Base-by-base conservation (phyloP, 257 asterid genomes). In the Solanum sitiens region DNA sequence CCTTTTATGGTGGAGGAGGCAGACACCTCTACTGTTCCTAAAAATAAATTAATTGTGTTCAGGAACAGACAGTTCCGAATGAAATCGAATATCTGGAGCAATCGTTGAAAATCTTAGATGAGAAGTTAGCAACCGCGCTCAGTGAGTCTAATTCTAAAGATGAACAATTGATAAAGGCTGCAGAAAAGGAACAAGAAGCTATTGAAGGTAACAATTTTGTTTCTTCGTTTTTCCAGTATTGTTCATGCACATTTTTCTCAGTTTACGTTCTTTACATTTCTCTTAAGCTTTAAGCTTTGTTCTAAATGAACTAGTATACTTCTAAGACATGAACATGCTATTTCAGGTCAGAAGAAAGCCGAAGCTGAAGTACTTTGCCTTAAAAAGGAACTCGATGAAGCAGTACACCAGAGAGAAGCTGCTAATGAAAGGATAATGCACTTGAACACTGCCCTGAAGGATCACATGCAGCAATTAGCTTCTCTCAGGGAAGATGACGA, bases 81-180 rank as follows among this genome's bases (percentile, higher is more conserved):
- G 94, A 92, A 87, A 94, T 90, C 32, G 98, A 95, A 70, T 95
- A 93, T 65, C 87, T 94, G 6, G 93, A 92, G 91, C 90, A 93
- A 85, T 88, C 96, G 5, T 71, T 93, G 91, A 91, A 90, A 86
- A 72, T 79, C 40, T 90, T 95, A 73, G 92, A 90, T 27, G 96
- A 93, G 89, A 92, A 90, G 93, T 37, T 97, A 88, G 95, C 91
- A 88, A 91, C 93, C 68, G 93, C 91, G 14, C 86, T 93, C 44
- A 90, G 88, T 73, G 98, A 94, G 83, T 91, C 94, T 87, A 91
- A 91, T 86, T 91, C 91, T 74, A 96, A 95, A 93, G 96, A 94
- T 32, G 91, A 91, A 87, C 90, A 91, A 37, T 23, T 92, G 83
- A 87, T 88, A 20, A 83, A 83, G n/a, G 90, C 89, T 85, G 87